A percentile compares a stretch with the other conserved stretches of the same genome.
These are phyloP conservation scores for Hirschioporus abietinus DNA, from an alignment of 768 basidiomycete species.

Conservation along the genomic window DNA sequence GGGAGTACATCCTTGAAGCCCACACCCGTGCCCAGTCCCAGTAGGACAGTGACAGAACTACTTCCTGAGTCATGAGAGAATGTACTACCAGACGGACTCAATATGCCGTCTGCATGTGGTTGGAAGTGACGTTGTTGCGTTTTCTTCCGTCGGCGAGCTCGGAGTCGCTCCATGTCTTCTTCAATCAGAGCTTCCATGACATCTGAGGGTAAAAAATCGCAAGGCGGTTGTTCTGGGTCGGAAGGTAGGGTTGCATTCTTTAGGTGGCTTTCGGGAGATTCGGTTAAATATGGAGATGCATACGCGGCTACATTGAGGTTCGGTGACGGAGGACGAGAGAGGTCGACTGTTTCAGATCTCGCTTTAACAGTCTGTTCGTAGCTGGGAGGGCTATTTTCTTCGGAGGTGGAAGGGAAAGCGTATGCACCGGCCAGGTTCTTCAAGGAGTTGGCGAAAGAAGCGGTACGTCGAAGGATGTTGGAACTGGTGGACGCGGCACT, in stretches of 20 bases:
- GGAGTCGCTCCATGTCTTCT: constrained; percentile 89
- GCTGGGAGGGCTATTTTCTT: constrained; percentile 34
- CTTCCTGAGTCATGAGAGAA: constrained; percentile 71
- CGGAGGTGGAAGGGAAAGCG: constrained; percentile 62
- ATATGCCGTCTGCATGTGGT: constrained; percentile 32
- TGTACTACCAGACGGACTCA: constrained; percentile 70
- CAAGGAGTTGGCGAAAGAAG: constrained; percentile 74
- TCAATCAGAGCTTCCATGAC: constrained; percentile 89
- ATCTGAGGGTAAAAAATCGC: constrained; percentile 64
- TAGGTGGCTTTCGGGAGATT: not conserved
- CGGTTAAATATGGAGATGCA: constrained; percentile 51
- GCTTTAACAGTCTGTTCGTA: constrained; percentile 22
- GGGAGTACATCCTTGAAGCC: constrained; percentile 85
- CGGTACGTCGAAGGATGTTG: constrained; percentile 69
- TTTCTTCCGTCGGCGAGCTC: constrained; percentile 52
- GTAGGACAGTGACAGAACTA: constrained; percentile 49
- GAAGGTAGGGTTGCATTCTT: constrained; percentile 23
- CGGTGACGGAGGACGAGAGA: constrained; percentile 72
- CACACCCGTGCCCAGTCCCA: constrained; percentile 74
- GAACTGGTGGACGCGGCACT: constrained; percentile 55
- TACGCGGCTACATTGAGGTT: constrained; percentile 76
- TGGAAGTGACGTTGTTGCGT: constrained; percentile 39
- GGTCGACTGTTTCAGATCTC: constrained; percentile 29
- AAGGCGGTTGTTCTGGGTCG: constrained; percentile 28
- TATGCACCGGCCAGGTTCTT: constrained; percentile 66